Base-by-base conservation (phyloP, 306 rosid species). In the Trifolium pratense region DNA sequence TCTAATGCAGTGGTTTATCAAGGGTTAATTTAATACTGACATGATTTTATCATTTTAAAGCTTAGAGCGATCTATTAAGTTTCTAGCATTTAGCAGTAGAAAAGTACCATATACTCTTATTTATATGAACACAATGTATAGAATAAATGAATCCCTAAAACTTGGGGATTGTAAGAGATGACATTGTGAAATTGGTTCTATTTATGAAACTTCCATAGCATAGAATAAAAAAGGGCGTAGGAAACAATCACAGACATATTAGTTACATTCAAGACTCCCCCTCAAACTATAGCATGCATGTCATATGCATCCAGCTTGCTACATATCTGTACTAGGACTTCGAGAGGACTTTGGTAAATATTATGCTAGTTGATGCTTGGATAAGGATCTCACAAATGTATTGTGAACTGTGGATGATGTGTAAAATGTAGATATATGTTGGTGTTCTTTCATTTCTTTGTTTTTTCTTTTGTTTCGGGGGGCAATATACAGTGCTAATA, bases 91-190 rank as follows among this genome's bases (percentile, higher is more conserved):
- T 36, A 1, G 43, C 43, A 39, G 13, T 39, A 7, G 12, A 37
- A 37, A 42, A 42, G 46, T 11, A 10, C 15, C 4, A 4, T 58
- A 58, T 26, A 13, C 9, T 12, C 39, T 26, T 29, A 12, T 25
- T 25, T 49, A 49, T 45, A 45, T 4, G 61, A 10, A 21, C 32
- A 10, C 7, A 21, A 21, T 17, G 7, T 55, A 21, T 55, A 55
- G 61, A 56, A 56, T 23, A 16, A 56, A 56, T 13, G 61, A 56
- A 56, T 21, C 65, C 40, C n/a, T 5, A 58, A 58, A 29, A 11
- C 17, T 25, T 6, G 3, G 16, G 34, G 20, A 29, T 58, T 26
- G 20, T 26, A 25, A 58, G 65, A 31, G 64, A 13, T 11, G 26
- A 58, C 65, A 29, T 29, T 56, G 32, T 23, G 62, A 21, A 10